These are phyloP conservation scores for Blechomonas ayalai DNA, from an alignment of 208 protist genomes.

Conservation along the genomic window DNA sequence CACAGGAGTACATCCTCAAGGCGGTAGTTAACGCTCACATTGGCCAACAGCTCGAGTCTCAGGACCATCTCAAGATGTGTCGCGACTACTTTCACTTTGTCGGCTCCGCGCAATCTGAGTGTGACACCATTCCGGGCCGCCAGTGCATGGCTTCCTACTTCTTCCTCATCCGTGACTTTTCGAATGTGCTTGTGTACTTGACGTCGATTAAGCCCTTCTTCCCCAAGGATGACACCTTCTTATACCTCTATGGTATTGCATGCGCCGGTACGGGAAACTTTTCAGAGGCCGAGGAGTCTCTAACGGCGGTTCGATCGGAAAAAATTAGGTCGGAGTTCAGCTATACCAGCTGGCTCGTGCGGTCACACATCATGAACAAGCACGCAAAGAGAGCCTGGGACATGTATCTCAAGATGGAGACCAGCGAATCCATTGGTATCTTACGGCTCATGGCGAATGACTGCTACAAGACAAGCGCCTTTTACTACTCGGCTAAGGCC, in stretches of 20 bases:
- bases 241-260: conserved; percentile 90
- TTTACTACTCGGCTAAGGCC: conserved; percentile 96
- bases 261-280: conserved; percentile 81
- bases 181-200: conserved; percentile 95
- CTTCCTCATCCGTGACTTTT: conserved; percentile 93
- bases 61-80: conserved; percentile 90
- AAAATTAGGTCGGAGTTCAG: conserved; percentile 90
- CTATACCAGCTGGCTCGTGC: conserved; percentile 92
- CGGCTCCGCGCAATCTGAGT: conserved; percentile 90
- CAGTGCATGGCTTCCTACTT: conserved; percentile 97
- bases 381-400: conserved; percentile 95
- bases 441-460: conserved; percentile 97
- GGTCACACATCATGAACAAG: conserved; percentile 92
- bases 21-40: conserved; percentile 90
- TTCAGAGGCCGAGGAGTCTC: conserved; percentile 82
- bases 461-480: conserved; percentile 93
- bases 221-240: conserved; percentile 91
- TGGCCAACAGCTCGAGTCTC: conserved; percentile 85
- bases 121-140: conserved; percentile 95
- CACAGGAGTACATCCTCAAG: conserved; percentile 95
- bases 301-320: conserved; percentile 83
- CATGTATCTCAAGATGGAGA: conserved; percentile 96
- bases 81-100: conserved; percentile 96
- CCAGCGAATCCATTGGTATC: conserved; percentile 90
- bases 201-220: conserved; percentile 96